Evolutionary conservation across 768 basidiomycete genomes (phyloP).

Genomic region (Hemileccinum rubropunctum): DNA sequence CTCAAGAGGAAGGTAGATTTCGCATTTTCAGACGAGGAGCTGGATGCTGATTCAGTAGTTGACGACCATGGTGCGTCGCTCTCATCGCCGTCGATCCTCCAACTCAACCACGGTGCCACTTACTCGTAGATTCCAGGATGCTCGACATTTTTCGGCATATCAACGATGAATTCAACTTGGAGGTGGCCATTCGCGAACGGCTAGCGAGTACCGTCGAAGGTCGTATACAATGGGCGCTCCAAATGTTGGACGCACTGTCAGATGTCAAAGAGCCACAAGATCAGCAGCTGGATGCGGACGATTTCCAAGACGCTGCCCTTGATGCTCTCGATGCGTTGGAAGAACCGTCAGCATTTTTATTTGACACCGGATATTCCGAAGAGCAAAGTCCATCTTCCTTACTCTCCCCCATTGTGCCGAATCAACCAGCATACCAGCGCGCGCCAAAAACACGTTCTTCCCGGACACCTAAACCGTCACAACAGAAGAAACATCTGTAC

Average conservation of each 20-base stretch:
- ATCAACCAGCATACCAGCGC: conserved; percentile 15
- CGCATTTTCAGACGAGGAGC: conserved; percentile 11
- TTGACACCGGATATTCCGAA: conserved; percentile 24
- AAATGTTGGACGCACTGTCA: conserved; percentile 37
- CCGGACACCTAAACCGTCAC: conserved; percentile 26
- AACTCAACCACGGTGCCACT: not conserved
- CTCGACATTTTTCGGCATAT: conserved; percentile 16
- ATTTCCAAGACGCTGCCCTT: conserved; percentile 40
- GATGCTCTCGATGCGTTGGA: conserved; percentile 44
- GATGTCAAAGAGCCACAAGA: conserved; percentile 14
- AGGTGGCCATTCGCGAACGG: conserved; percentile 41
- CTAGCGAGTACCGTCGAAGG: conserved; percentile 42
- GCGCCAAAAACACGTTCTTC: conserved; percentile 27
- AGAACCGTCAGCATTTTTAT: conserved; percentile 36
- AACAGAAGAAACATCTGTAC: conserved; percentile 39
- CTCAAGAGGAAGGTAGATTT: conserved; percentile 9
- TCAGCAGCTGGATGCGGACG: conserved; percentile 24
- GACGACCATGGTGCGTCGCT: conserved; percentile 19
- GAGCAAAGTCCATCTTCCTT: conserved; percentile 23
- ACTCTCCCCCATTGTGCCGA: conserved; percentile 15
- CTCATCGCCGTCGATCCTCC: not conserved
- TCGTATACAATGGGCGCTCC: conserved; percentile 45
- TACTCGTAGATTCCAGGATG: conserved; percentile 13
- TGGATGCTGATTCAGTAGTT: conserved; percentile 5
- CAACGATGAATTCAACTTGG: conserved; percentile 41